Base-by-base conservation (phyloP, 192 early-diverging fungal species). In the Coemansia asiatica region DNA sequence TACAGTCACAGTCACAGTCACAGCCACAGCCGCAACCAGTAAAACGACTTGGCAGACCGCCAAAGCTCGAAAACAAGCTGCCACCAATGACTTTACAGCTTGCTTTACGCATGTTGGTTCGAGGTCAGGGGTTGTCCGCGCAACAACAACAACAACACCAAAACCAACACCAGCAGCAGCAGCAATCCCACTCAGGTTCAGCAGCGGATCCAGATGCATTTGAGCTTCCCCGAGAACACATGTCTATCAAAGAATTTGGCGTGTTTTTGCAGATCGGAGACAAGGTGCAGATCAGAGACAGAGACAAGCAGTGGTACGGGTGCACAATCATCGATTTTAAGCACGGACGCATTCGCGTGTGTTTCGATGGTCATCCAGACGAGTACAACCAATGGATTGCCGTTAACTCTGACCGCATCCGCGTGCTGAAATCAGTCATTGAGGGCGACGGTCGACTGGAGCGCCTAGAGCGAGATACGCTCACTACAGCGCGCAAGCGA, bases 281-380 rank as follows among this genome's bases (percentile, higher is more conserved):
- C 59, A 48, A 60, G 38, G 65, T 84, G 38, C 67, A 70, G 28
- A 67, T 84, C 58, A 75, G 83, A 36, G 79, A 69, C 29, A 67
- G 60, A 19, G 72, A 71, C 69, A 78, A 69, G 69, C 69, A 76
- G 64, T 84, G 83, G 83, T 65, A 72, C 68, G 64, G 72, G 40
- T 74, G 75, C 66, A 75, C 69, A 12, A 78, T 82, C 47, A 68
- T 79, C 18, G 66, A 74, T 35, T 40, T 75, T 55, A 73, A 78
- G 57, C 69, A 78, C 26, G 75, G 75, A 47, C 67, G 63, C 28
- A 73, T 84, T 54, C 71, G 72, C 16, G 58, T 84, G 46, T 68
- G 69, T 51, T 79, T 71, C 44, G 74, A 64, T 56, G 72, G 75
- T 13, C 63, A 57, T 22, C 54, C 79, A 15, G 64, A 67, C 48